These are phyloP conservation scores for Auxenochlorella protothecoides DNA, from an alignment of 139 green algal species.

Conservation along the genomic window DNA sequence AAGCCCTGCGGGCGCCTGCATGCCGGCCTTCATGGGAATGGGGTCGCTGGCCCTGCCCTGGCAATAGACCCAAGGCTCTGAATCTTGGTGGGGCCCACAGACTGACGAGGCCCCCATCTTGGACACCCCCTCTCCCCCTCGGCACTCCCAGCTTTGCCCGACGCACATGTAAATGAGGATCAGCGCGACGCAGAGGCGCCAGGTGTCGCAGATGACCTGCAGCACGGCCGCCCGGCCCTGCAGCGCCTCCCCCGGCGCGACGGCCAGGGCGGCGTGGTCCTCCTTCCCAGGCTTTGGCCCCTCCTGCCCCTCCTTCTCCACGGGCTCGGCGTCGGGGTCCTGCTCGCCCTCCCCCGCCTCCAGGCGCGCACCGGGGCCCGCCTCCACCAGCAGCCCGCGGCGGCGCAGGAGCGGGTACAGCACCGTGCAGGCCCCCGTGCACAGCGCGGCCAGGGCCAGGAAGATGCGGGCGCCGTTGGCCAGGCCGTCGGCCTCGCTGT, in stretches of 20 bases:
- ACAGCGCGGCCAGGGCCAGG: slow-evolving; percentile 35
- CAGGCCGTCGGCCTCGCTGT: slow-evolving; percentile 28
- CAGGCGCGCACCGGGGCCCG: too few relatives aligned
- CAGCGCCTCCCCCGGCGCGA: too few relatives aligned
- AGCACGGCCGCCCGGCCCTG: not conserved
- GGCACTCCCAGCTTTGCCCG: too few relatives aligned
- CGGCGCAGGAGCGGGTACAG: slow-evolving; percentile 23
- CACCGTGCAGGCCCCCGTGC: slow-evolving; percentile 28
- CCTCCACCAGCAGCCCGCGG: not conserved
- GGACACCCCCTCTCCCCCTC: too few relatives aligned
- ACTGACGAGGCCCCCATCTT: too few relatives aligned
- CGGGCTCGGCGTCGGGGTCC: not conserved
- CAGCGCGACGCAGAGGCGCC: too few relatives aligned
- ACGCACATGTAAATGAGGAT: too few relatives aligned
- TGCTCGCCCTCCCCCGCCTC: too few relatives aligned
- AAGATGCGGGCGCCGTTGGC: slow-evolving; percentile 38
- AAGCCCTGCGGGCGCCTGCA: not conserved
- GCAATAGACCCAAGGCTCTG: too few relatives aligned
- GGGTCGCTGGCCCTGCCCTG: not conserved
- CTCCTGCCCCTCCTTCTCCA: not conserved
- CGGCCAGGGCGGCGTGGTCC: not conserved
- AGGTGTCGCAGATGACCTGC: too few relatives aligned
- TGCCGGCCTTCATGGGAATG: not conserved
- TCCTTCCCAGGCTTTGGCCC: not conserved
- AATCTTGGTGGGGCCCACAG: too few relatives aligned